A percentile compares a stretch with the other conserved stretches of the same genome.
Conservation (phyloP, 495 filamentous ascomycete genomes). For the Aspergillus incahuasiensis region DNA sequence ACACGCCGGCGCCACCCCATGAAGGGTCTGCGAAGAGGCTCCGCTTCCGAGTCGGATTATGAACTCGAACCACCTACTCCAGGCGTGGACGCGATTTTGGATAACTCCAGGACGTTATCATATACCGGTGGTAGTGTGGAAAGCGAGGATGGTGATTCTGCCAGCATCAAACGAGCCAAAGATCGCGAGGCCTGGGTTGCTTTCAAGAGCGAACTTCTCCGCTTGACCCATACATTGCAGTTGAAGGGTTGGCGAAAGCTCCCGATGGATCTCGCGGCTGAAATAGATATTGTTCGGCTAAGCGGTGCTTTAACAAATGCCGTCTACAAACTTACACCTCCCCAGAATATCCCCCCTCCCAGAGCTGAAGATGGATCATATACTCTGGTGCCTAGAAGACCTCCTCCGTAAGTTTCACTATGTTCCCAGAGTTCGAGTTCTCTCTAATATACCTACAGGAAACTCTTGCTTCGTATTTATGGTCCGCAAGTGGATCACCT, state of each 20-base stretch:
- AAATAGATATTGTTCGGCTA: conserved; percentile 77
- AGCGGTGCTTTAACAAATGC: conserved; percentile 95
- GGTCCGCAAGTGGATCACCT: conserved; percentile 93
- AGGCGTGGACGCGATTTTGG: conserved; percentile 70
- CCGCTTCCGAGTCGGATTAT: conserved; percentile 76
- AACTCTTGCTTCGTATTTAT: conserved; percentile 88
- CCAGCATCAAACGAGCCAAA: conserved; percentile 45
- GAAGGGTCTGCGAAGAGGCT: conserved; percentile 38
- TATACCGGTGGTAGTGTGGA: conserved; percentile 60
- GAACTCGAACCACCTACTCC: conserved; percentile 70
- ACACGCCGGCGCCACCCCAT: conserved; percentile 23
- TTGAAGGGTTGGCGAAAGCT: conserved; percentile 88
- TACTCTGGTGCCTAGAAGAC: conserved; percentile 40
- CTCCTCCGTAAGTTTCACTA: conserved; percentile 45
- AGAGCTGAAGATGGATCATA: conserved; percentile 34
- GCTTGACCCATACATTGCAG: conserved; percentile 79
- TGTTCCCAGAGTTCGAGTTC: neutral
- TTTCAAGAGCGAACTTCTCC: conserved; percentile 90
- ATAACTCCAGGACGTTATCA: conserved; percentile 82
- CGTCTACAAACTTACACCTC: conserved; percentile 89
- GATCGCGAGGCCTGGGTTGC: conserved; percentile 67
- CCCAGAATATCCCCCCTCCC: conserved; percentile 46
- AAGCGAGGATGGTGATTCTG: conserved; percentile 35
- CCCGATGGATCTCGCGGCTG: conserved; percentile 60
- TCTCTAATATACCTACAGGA: conserved; percentile 42